Evolutionary conservation across 2,329 filamentous ascomycete genomes (phyloP).

Genomic region (Chrysosporium keratinophilum): DNA sequence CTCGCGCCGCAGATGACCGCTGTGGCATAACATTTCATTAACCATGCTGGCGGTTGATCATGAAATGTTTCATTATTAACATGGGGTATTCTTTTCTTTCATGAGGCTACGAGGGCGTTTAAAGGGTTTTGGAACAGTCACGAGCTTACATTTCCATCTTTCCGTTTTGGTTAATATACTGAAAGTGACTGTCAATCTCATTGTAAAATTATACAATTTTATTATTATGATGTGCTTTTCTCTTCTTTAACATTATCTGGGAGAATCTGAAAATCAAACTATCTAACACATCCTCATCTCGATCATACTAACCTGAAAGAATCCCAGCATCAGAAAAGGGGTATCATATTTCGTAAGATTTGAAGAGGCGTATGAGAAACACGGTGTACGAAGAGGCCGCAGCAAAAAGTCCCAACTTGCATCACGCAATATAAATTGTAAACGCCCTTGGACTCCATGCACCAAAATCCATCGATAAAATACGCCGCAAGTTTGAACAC

Average conservation of each 20-base stretch:
- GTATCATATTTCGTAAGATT: neutral
- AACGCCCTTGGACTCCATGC: neutral
- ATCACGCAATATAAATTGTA: neutral
- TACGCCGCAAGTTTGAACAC: neutral
- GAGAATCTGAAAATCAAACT: neutral
- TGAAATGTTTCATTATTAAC: neutral
- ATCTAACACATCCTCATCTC: too few species aligned
- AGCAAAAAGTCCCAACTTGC: neutral
- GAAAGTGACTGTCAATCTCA: neutral
- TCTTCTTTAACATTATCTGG: too few species aligned
- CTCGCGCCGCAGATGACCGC: slow-evolving; percentile 32
- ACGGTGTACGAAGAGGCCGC: too few species aligned
- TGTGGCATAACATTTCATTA: slow-evolving; percentile 6
- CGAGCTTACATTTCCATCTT: neutral
- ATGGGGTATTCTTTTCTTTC: slow-evolving; percentile 8
- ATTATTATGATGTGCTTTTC: too few species aligned
- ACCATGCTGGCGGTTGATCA: neutral
- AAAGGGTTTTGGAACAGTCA: neutral
- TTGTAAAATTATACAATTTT: too few species aligned
- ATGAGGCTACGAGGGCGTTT: slow-evolving; percentile 1
- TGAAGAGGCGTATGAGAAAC: too few species aligned
- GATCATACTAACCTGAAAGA: too few species aligned
- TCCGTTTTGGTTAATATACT: neutral
- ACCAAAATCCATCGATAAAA: neutral
- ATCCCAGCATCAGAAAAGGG: neutral